These are phyloP conservation scores for Misopates orontium DNA, from an alignment of 257 asterid genomes.

Conservation along the genomic window DNA sequence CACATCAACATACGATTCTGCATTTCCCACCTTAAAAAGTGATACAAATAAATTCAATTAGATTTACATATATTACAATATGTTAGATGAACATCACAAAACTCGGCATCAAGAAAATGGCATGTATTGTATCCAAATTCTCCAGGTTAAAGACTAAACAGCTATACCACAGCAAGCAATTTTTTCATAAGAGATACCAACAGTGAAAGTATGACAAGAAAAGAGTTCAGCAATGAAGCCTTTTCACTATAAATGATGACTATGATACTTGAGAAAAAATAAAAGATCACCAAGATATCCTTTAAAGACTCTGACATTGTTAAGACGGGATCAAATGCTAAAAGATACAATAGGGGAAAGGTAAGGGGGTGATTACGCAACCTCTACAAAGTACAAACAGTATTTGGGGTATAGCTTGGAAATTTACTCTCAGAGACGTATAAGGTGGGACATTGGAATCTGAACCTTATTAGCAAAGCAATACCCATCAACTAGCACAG, in stretches of 20 bases:
- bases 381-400: too few species aligned
- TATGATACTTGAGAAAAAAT: too few species aligned
- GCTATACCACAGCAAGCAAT: background rate
- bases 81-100: slow-evolving; percentile 14
- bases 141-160: too few species aligned
- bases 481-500: too few species aligned
- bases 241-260: background rate
- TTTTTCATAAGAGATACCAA: slow-evolving; percentile 8
- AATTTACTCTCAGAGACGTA: too few species aligned
- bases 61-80: slow-evolving; percentile 13
- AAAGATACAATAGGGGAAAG: slow-evolving; percentile 1
- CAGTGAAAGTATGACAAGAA: background rate
- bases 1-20: slow-evolving; percentile 67
- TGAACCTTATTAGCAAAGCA: too few species aligned
- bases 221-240: background rate
- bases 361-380: background rate
- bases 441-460: too few species aligned
- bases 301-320: background rate
- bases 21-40: slow-evolving; percentile 56
- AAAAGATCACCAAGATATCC: background rate
- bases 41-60: slow-evolving; percentile 10
- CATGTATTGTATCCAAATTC: slow-evolving; percentile 6
- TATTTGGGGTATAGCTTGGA: too few species aligned
- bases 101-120: background rate
- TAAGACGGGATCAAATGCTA: slow-evolving; percentile 1